Percentiles rank a stretch among this genome's conserved stretches.
Conservation (phyloP, 768 basidiomycete genomes). For the Russula ochroleuca region DNA sequence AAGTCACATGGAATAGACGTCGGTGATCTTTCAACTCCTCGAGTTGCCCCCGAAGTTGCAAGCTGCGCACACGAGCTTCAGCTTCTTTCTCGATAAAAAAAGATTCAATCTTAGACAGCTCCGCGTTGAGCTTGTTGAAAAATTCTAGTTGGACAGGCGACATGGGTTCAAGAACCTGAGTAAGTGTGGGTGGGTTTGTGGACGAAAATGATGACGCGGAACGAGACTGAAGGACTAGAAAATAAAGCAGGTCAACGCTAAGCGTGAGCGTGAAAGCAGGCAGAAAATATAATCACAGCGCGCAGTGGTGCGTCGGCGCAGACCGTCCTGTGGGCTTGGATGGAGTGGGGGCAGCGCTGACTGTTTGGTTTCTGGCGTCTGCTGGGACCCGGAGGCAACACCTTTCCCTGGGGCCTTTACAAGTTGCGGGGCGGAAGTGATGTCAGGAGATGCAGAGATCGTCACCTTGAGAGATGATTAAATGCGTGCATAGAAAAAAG, state of each 20-base stretch:
- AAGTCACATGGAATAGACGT: slow-evolving; percentile 18
- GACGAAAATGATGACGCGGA: neutral
- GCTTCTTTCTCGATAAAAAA: slow-evolving; percentile 76
- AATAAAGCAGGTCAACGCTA: neutral
- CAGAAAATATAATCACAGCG: slow-evolving; percentile 8
- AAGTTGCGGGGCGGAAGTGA: neutral
- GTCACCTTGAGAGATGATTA: slow-evolving; percentile 3
- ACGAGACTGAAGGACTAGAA: neutral
- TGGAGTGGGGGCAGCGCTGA: neutral
- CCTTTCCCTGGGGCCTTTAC: no score
- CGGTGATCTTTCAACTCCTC: slow-evolving; percentile 23
- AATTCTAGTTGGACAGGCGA: slow-evolving; percentile 62
- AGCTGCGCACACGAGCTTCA: slow-evolving; percentile 49
- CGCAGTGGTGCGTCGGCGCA: slow-evolving; percentile 17
- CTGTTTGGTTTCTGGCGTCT: neutral
- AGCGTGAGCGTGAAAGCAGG: neutral
- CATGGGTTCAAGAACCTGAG: slow-evolving; percentile 48
- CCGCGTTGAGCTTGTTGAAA: slow-evolving; percentile 68
- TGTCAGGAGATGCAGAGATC: neutral
- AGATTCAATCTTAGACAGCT: slow-evolving; percentile 79
- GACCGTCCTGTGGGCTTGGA: neutral
- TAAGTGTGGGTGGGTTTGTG: slow-evolving; percentile 29
- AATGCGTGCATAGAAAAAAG: neutral
- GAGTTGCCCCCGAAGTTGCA: slow-evolving; percentile 27
- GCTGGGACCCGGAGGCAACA: neutral